These are phyloP conservation scores for Naegleria fowleri DNA, from an alignment of 208 protist genomes.

Conservation along the genomic window DNA sequence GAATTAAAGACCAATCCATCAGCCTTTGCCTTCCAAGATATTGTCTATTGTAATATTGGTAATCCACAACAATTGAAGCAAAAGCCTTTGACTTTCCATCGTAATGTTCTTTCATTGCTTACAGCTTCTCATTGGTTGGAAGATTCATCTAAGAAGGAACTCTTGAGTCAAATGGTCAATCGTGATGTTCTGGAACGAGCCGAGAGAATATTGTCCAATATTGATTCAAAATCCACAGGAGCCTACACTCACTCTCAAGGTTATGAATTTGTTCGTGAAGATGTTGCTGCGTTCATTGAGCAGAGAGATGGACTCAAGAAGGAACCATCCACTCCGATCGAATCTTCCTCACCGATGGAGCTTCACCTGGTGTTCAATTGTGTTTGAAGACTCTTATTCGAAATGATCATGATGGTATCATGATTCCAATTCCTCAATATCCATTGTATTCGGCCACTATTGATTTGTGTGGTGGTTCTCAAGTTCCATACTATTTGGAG, in stretches of 20 bases:
- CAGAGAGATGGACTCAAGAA: constrained; percentile 71
- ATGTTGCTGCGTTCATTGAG: constrained; percentile 87
- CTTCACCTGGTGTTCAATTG: constrained; percentile 76
- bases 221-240: constrained; percentile 63
- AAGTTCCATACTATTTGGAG: constrained; percentile 87
- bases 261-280: constrained; percentile 65
- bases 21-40: constrained; percentile 59
- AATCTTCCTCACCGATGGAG: constrained; percentile 95
- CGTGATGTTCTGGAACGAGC: constrained; percentile 81
- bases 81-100: constrained; percentile 88
- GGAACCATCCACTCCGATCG: constrained; percentile 49
- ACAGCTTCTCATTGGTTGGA: constrained; percentile 65
- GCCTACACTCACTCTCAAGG: constrained; percentile 93
- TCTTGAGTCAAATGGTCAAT: constrained; percentile 60
- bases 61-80: constrained; percentile 94
- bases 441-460: constrained; percentile 97
- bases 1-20: constrained; percentile 47
- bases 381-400: constrained; percentile 71
- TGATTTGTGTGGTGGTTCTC: constrained; percentile 74
- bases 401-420: constrained; percentile 61
- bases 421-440: constrained; percentile 99
- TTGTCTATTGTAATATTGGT: constrained; percentile 98
- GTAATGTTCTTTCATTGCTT: constrained; percentile 54
- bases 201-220: constrained; percentile 54
- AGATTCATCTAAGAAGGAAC: constrained; percentile 31